Conservation (phyloP, 208 protist genomes). For the Trypanosoma melophagium region DNA sequence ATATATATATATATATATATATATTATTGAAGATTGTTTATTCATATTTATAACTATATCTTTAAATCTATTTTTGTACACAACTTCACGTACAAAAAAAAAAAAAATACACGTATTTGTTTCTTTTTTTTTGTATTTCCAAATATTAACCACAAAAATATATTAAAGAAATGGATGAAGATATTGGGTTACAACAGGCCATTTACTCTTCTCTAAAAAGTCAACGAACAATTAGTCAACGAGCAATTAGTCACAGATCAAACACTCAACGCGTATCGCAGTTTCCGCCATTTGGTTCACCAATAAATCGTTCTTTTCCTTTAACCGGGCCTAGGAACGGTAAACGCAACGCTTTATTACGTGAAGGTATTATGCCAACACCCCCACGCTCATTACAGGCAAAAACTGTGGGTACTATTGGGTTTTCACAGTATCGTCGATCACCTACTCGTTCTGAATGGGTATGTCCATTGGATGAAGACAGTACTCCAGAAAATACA, state of each 20-base stretch:
- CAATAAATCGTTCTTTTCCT: neutral
- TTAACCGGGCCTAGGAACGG: slow-evolving; percentile 7
- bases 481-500: neutral
- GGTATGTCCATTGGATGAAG: slow-evolving; percentile 16
- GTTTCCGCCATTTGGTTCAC: neutral
- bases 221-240: neutral
- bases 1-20: neutral
- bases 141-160: neutral
- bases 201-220: slow-evolving; percentile 31
- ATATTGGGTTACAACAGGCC: slow-evolving; percentile 27
- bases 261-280: no score
- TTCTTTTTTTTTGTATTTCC: neutral
- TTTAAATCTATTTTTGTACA: no score
- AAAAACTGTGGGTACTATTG: neutral
- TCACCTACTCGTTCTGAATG: slow-evolving; percentile 4
- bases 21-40: neutral
- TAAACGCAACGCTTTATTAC: slow-evolving; percentile 25
- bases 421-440: slow-evolving; percentile 10
- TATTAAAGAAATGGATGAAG: slow-evolving; percentile 24
- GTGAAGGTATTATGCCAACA: slow-evolving; percentile 35
- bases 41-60: neutral
- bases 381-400: slow-evolving; percentile 11
- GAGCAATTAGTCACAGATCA: no score
- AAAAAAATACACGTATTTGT: neutral
- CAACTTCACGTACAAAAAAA: neutral